Base-by-base conservation (phyloP, 805 yeast species). In the Pichia cephalocereana region DNA sequence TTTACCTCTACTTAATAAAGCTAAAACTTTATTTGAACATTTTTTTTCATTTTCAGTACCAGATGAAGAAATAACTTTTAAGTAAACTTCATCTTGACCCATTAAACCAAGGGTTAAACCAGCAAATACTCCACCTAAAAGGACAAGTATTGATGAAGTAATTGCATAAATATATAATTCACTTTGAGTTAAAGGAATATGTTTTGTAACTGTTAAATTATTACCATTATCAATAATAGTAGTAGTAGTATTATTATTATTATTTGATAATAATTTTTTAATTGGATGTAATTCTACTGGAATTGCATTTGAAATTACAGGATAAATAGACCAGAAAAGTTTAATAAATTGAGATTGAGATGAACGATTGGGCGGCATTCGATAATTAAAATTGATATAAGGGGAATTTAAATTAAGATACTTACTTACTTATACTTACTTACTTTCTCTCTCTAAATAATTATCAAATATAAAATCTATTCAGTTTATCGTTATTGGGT, bases 21-120 rank as follows among this genome's bases (percentile, higher is more conserved):
- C 62, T 49, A 91, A 74, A 31, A 91, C 98, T 55, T 76, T 82
- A 19, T 69, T 64, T 12, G 97, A 93, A 54, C 80, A 74, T 45
- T 68, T 72, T 37, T 83, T 76, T 63, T 91, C 97, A 7, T 61
- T 55, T 2, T 72, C 64, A 14, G 83, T 81, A n/a, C 99, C 98
- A n/a, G 89, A 79, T 42, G 84, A 79, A 47, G 89, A 82, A 52
- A 91, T 83, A 12, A 91, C 99, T 65, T 87, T 91, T 52, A 91
- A 72, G 59, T 90, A 87, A 26, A 91, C 91, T 65, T 91, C 98
- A 65, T 91, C 98, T 66, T 91, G 98, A 56, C 98, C 98, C 99
- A 91, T 91, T 11, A 91, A 75, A 2, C 93, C 98, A 44, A 91
- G 71, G n/a, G 99, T 93, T 40, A 91, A 72, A 8, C 95, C 96